Base-by-base conservation (phyloP, 345 rosid genomes). In the Euphorbia lathyris region DNA sequence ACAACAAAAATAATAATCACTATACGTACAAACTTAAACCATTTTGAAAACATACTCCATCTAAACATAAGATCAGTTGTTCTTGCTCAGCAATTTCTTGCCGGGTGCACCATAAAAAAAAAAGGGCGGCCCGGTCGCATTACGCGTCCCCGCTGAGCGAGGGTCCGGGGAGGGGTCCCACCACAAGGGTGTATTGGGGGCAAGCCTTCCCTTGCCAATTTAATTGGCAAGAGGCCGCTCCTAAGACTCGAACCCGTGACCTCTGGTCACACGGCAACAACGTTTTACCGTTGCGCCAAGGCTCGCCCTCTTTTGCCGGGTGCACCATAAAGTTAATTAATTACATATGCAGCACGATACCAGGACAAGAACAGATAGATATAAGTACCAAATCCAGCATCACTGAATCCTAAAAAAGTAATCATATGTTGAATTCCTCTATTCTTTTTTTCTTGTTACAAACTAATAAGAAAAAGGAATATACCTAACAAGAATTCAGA, bases 1-100 rank as follows among this genome's bases (percentile, higher is more conserved):
- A 22, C 66, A 71, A 68, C 20, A 66, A 42, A 66, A 32, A 22
- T 22, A 22, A 30, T 43, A 53, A 55, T 59, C 22, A 27, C 32
- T 29, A 19, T 19, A 56, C 50, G 52, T 36, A 52, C 6, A 51
- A 34, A 25, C 23, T 23, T 4, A 4, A 27, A n/a, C 36, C 7
- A 38, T 12, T 45, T 2, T 20, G n/a, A 51, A 17, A 48, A 59
- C 25, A 58, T 43, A 5, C 20, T 7, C 8, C 19, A 30, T 25
- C 14, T 40, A 38, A 34, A 40, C 38, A 50, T 27, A 19, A 68
- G 36, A 32, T 14, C 45, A 42, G 11, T 25, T 34, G 58, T 62
- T 47, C 0, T 25, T 34, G 58, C 71, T 47, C 0, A 53, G 14
- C 16, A 56, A 43, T 42, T 63, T 65, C 57, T 27, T 17, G 29